Base-by-base conservation (phyloP, 805 yeast genomes). In the Starmerella floricola region DNA sequence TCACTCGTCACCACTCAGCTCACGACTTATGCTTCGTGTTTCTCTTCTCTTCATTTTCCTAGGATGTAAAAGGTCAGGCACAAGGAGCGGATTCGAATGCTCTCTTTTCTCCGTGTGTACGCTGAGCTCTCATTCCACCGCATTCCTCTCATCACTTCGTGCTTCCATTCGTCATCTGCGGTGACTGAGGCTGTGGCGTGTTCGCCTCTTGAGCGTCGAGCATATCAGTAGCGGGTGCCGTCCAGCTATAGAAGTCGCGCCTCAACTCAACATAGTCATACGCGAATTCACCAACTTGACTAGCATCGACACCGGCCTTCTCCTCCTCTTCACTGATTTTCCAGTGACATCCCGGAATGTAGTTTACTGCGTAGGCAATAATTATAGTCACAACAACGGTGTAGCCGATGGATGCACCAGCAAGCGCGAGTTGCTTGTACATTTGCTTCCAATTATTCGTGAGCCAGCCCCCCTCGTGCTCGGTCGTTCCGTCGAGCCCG, bases 281-380 rank as follows among this genome's bases (percentile, higher is more conserved):
- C n/a, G 97, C 97, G 64, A 87, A 88, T 64, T 88, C 98, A 39
- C 97, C 98, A 53, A 88, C 83, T 65, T 88, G 95, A 63, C 85
- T 94, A 61, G 87, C 96, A 61, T 88, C 98, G 66, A 87, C 73
- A 44, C 98, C 98, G 26, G 69, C 67, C 49, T 79, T 83, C 62
- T 88, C 98, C 18, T 79, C 95, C 27, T 79, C 78, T 60, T 82
- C 93, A 48, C 75, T 70, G 4, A 85, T 85, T 57, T 96, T 73
- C 55, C 91, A 67, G 39, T 78, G 69, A 54, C 84, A 71, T 13
- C 86, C 87, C 6, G 97, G 98, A 24, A 85, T 78, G 49, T 69
- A 71, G 63, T 88, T 68, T 40, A 86, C 69, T 32, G 74, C 76
- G 51, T 74, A 72, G 57, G 94, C 83, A 45, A 88, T 70, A 3